Evolutionary conservation across 768 basidiomycete species (phyloP).

Genomic region (Phylloporus rhodoxanthus): DNA sequence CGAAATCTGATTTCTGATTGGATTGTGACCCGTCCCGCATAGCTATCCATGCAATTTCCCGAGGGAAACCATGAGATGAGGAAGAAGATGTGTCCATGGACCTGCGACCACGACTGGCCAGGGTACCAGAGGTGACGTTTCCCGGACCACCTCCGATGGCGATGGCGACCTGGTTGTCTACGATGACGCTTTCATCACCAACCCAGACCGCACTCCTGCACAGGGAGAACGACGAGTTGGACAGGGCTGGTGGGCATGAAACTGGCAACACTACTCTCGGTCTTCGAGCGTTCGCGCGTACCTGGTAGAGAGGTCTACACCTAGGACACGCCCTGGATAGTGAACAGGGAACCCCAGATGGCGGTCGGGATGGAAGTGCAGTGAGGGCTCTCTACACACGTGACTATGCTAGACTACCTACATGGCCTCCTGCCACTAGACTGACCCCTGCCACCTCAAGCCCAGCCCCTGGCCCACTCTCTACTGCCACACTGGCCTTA

Average conservation of each 20-base stretch:
- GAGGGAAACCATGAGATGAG: slow-evolving; percentile 46
- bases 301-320: no score
- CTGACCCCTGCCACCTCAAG: no score
- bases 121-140: slow-evolving; percentile 40
- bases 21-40: slow-evolving; percentile 48
- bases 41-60: slow-evolving; percentile 50
- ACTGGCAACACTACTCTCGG: slow-evolving; percentile 35
- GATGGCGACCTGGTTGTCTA: slow-evolving; percentile 37
- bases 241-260: slow-evolving; percentile 33
- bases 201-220: slow-evolving; percentile 84
- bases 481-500: no score
- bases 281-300: slow-evolving; percentile 35
- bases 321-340: no score
- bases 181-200: slow-evolving; percentile 60
- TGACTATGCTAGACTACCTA: no score
- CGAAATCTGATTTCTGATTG: slow-evolving; percentile 45
- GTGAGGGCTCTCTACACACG: no score
- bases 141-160: slow-evolving; percentile 41
- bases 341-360: no score
- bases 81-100: slow-evolving; percentile 70
- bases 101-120: slow-evolving; percentile 46
- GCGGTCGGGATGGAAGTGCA: no score
- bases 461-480: no score
- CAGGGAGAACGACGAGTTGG: slow-evolving; percentile 68
- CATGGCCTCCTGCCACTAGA: no score